Conservation (phyloP, 345 rosid genomes). For the Citrus trifoliata region DNA sequence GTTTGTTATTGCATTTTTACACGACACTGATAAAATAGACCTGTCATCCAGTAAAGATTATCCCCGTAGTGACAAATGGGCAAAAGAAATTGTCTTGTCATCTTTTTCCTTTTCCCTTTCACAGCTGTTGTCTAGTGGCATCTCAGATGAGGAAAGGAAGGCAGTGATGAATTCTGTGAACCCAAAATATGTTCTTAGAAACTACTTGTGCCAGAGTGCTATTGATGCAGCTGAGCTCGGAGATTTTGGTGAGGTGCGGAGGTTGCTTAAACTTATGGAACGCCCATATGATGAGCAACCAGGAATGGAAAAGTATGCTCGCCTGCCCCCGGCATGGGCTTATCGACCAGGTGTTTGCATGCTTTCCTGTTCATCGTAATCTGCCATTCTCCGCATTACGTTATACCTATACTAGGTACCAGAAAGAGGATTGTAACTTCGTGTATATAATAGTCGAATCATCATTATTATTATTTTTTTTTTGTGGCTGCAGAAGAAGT, state of each 20-base stretch:
- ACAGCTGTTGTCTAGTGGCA: constrained; percentile 63
- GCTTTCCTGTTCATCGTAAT: constrained; percentile 94
- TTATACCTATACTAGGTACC: neutral
- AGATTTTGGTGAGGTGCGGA: constrained; percentile 73
- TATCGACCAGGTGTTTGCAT: constrained; percentile 95
- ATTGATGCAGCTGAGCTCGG: constrained; percentile 91
- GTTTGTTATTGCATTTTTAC: neutral
- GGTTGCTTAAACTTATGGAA: constrained; percentile 73
- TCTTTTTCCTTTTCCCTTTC: neutral
- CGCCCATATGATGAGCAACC: constrained; percentile 88
- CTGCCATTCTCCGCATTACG: neutral
- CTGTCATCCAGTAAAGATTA: too few species aligned
- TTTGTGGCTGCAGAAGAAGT: neutral
- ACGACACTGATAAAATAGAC: neutral
- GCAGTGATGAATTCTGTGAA: constrained; percentile 77
- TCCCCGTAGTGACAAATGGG: too few species aligned
- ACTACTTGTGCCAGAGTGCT: constrained; percentile 92
- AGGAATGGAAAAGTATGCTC: constrained; percentile 92
- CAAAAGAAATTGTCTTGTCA: neutral
- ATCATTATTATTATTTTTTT: neutral
- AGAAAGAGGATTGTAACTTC: neutral
- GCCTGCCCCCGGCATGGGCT: constrained; percentile 99
- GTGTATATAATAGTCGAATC: constrained; percentile 24
- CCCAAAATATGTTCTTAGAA: constrained; percentile 82
- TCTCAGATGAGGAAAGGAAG: constrained; percentile 81